Evolutionary conservation across 306 rosid species (phyloP), one percentile per base, ranked within the genome.

Genomic region (Sindora glabra): DNA sequence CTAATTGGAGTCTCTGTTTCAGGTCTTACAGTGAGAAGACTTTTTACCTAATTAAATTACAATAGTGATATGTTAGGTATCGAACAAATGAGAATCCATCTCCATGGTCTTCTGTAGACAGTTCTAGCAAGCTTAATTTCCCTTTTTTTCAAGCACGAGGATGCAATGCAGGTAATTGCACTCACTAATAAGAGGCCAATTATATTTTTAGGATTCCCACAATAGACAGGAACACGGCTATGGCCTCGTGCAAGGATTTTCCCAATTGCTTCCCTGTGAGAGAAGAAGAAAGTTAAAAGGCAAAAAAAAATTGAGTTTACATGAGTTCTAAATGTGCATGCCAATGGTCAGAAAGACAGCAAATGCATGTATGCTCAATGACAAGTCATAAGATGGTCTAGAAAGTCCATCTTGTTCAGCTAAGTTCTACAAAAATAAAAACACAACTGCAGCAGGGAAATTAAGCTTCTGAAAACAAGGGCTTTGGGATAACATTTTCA

Each of bases 231-330:
- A 41, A 92, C 89, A 56, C 98, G 88, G 59, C 98, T 92, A 71
- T 92, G 98, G 44, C 98, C 98, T 29, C 96, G 81, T 54, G 96
- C 94, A 52, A 92, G 96, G 69, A 92, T 64, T 88, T 82, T 88
- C 50, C 98, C 98, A 72, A 92, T 86, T 41, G 95, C 98, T 74
- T 92, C 98, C 98, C 98, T 88, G 75, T 67, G 30, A 56, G 25
- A 45, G 4, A 29, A 40, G 38, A 25, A 40, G 10, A 60, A n/a
- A 67, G 66, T 18, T 9, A 4, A 9, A 29, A 66, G 18, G 48
- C 55, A 56, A 26, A 21, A 41, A 4, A 3, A 9, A 27, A 64
- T 33, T 52, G 64, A 45, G 45, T 42, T 42, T 19, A 34, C 46
- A 40, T 74, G 33, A 62, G 40, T 62, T 41, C 21, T 12, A 42